A percentile compares a stretch with the other conserved stretches of the same genome.
Evolutionary conservation across 495 filamentous ascomycete genomes (phyloP).

Genomic region (Xylaria longipes): DNA sequence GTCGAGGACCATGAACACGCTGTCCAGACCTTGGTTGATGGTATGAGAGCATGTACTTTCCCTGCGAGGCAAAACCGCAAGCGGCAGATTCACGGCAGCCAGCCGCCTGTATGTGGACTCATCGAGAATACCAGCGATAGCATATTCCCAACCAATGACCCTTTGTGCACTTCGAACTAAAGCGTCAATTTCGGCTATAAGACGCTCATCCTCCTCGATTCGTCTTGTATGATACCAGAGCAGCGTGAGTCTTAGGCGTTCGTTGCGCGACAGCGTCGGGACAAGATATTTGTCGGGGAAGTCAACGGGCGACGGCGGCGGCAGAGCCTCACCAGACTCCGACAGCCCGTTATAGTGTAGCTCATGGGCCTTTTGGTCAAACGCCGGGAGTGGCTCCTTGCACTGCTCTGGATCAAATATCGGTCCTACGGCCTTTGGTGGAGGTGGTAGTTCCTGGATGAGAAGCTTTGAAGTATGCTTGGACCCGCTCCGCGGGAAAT

Average conservation of each 20-base stretch:
- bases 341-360: constrained; percentile 7
- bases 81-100: constrained; percentile 23
- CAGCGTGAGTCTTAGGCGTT: constrained; percentile 25
- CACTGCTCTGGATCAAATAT: constrained; percentile 17
- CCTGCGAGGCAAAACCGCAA: constrained; percentile 28
- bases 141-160: constrained; percentile 26
- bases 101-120: constrained; percentile 25
- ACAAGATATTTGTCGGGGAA: constrained; percentile 23
- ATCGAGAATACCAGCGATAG: constrained; percentile 26
- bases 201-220: constrained; percentile 26
- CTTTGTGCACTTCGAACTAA: constrained; percentile 17
- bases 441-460: constrained; percentile 19
- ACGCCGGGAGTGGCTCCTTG: constrained; percentile 19
- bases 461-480: constrained; percentile 13
- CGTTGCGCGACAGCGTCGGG: constrained; percentile 23
- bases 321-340: constrained; percentile 4
- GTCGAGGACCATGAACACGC: constrained; percentile 26
- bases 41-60: constrained; percentile 30
- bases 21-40: constrained; percentile 19
- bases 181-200: constrained; percentile 7
- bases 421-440: constrained; percentile 20
- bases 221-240: constrained; percentile 28
- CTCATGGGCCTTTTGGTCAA: neutral
- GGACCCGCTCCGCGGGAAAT: constrained; percentile 15
- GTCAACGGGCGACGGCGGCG: constrained; percentile 2